Percentiles rank a stretch among this genome's conserved stretches.
phyloP scores from a whole-genome alignment of 129 eudicot genomes.

The Daucus carota region DNA sequence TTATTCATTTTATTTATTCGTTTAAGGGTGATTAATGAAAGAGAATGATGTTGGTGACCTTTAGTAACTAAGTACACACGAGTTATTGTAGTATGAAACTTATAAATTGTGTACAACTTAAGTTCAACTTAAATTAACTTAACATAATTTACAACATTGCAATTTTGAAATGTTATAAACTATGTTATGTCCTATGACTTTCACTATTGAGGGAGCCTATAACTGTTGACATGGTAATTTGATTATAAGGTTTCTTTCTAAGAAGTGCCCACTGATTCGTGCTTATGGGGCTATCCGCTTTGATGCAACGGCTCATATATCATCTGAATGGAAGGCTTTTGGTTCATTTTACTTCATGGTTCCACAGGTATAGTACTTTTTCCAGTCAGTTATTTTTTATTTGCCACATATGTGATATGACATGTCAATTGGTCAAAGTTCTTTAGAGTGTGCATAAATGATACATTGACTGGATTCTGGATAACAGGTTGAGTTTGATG shows the following conservation, averaged over 20 bases:
- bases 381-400: neutral
- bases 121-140: no score
- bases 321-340: constrained; percentile 85
- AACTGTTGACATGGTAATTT: neutral
- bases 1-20: neutral
- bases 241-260: constrained; percentile 66
- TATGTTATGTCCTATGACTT: neutral
- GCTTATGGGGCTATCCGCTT: constrained; percentile 98
- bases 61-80: neutral
- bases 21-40: neutral
- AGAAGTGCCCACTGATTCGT: constrained; percentile 81
- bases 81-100: no score
- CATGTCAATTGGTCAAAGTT: neutral
- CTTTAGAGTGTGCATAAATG: constrained; percentile 11
- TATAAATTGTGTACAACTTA: no score
- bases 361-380: constrained; percentile 64
- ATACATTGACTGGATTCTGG: constrained; percentile 23
- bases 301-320: constrained; percentile 58
- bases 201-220: no score
- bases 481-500: constrained; percentile 85
- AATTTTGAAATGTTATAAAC: neutral
- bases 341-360: constrained; percentile 94
- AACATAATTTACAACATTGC: no score
- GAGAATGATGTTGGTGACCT: neutral
- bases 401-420: neutral